phyloP scores from a whole-genome alignment of 2,329 filamentous ascomycete species.

The Coniella lustricola region DNA sequence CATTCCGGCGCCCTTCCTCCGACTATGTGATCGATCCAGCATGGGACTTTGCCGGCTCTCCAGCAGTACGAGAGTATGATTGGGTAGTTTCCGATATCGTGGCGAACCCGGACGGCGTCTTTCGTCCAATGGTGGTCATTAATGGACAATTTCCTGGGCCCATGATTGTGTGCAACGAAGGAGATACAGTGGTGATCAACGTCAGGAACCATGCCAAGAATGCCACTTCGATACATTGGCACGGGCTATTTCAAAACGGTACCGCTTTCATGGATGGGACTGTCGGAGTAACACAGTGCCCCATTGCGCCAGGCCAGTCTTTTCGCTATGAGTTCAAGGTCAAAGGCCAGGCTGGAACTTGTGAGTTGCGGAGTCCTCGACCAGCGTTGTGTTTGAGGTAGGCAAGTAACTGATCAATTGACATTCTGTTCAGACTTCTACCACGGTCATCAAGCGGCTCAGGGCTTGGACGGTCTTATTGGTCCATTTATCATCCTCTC shows the following conservation, averaged over 20 bases:
- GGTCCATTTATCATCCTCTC: conserved; percentile 59
- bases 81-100: conserved; percentile 54
- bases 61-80: conserved; percentile 47
- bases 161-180: conserved; percentile 64
- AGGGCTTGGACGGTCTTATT: conserved; percentile 60
- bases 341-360: conserved; percentile 27
- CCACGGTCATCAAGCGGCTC: conserved; percentile 48
- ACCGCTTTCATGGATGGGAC: conserved; percentile 66
- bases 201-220: conserved; percentile 62
- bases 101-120: conserved; percentile 54
- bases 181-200: conserved; percentile 63
- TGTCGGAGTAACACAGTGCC: conserved; percentile 52
- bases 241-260: conserved; percentile 71
- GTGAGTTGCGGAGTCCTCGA: conserved; percentile 20
- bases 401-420: background rate
- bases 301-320: conserved; percentile 48
- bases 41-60: conserved; percentile 48
- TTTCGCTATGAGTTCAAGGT: conserved; percentile 44
- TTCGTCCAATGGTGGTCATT: conserved; percentile 57
- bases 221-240: conserved; percentile 65
- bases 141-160: conserved; percentile 71
- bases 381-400: background rate
- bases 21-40: conserved; percentile 50
- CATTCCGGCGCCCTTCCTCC: conserved; percentile 23
- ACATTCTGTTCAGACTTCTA: conserved; percentile 25